Base-by-base conservation (phyloP, 2,329 filamentous ascomycete genomes). In the Ceratocystis cacaofunesta region DNA sequence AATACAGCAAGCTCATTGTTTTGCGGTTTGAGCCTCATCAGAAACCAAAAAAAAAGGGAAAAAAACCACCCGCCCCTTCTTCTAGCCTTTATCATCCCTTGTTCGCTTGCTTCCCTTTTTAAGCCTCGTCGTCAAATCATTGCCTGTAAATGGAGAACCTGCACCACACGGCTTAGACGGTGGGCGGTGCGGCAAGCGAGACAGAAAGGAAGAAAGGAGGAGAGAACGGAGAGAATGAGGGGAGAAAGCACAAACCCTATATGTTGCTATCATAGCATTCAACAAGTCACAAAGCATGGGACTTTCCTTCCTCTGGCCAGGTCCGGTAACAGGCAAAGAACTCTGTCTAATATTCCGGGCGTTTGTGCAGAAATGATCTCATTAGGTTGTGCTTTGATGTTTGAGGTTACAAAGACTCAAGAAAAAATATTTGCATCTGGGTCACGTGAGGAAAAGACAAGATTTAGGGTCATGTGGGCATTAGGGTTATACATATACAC, bases 381-480 rank as follows among this genome's bases (percentile, higher is more conserved):
- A 15, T n/a, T 57, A 30, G 10, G 52, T 30, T 30, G 12, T 22
- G 12, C 22, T 8, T 19, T 52, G n/a, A 52, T 52, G 48, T 12
- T 25, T 52, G 36, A 41, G 36, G 36, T 0, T 15, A 15, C 12
- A 41, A 15, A 5, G 10, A 15, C 12, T 36, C 32, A 12, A 12
- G 36, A 17, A 22, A 8, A 22, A 8, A 6, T n/a, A 5, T 25
- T 8, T 52, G n/a, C 7, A 52, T 8, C 3, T 1, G 5, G 22
- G 48, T 52, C 48, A 52, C 48, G 48, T 52, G 48, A 52, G 1
- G 5, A 0, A 0, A 8, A 17, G n/a, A 1, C 3, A 15, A 0
- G 0, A 15, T 2, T 5, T 15, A 41, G 10, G 36, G 36, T 15
- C 12, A 10, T 5, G 1, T 0, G 1, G 0, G 1, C 1, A 41